Evolutionary conservation across 352 stramenopile species (phyloP).

Genomic region (Pythium brassicae): DNA sequence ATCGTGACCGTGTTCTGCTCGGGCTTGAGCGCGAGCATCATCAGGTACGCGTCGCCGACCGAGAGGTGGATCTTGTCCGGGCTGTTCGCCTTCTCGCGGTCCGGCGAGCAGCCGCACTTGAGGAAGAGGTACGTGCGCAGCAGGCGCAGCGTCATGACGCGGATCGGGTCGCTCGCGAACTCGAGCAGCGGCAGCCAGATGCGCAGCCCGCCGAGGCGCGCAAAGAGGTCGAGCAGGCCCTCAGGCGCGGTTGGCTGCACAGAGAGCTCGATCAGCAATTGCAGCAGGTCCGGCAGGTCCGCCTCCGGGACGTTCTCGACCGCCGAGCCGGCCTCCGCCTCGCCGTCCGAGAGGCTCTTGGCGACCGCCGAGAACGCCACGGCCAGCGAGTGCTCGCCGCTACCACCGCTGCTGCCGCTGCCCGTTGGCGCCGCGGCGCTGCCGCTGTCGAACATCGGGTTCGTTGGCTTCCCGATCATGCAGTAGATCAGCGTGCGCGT

Average conservation of each 20-base stretch:
- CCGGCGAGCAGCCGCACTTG: slow-evolving; percentile 64
- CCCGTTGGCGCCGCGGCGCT: background rate
- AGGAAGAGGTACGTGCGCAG: slow-evolving; percentile 76
- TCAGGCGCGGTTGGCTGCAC: slow-evolving; percentile 63
- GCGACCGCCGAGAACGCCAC: slow-evolving; percentile 29
- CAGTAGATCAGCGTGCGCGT: slow-evolving; percentile 81
- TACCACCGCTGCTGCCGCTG: background rate
- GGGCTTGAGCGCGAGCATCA: slow-evolving; percentile 74
- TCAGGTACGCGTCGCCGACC: slow-evolving; percentile 72
- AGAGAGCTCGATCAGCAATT: slow-evolving; percentile 75
- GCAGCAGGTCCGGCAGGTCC: slow-evolving; percentile 71
- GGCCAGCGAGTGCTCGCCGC: slow-evolving; percentile 24
- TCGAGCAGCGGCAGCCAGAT: slow-evolving; percentile 81
- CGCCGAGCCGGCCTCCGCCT: slow-evolving; percentile 59
- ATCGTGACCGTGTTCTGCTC: slow-evolving; percentile 62
- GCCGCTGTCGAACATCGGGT: slow-evolving; percentile 72
- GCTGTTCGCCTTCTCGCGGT: slow-evolving; percentile 58
- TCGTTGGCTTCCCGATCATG: slow-evolving; percentile 83
- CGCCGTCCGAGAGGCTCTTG: slow-evolving; percentile 64
- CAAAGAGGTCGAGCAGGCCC: slow-evolving; percentile 72
- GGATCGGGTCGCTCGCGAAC: slow-evolving; percentile 66
- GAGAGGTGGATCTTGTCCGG: slow-evolving; percentile 77
- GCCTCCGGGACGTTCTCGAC: slow-evolving; percentile 73
- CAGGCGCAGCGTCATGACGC: slow-evolving; percentile 77
- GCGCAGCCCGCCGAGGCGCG: slow-evolving; percentile 63